These are phyloP conservation scores for Aspergillus vadensis DNA, from an alignment of 2,329 filamentous ascomycete genomes.

Conservation along the genomic window DNA sequence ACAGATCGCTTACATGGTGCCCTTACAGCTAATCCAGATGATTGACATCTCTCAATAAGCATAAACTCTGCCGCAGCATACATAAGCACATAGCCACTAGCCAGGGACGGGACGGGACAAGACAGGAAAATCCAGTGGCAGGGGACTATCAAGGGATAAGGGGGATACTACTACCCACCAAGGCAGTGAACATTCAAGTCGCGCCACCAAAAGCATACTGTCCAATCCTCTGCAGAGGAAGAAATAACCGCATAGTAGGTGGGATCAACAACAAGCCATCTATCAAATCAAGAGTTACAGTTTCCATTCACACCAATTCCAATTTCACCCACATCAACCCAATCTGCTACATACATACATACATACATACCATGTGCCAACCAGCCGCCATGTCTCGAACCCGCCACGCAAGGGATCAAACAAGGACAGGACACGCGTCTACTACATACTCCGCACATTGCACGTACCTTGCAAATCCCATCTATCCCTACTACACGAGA, in stretches of 20 bases:
- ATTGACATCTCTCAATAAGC: background rate
- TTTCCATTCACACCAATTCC: background rate
- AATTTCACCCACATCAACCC: background rate
- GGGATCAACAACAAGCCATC: too few species aligned
- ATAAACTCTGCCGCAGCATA: background rate
- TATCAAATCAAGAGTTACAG: background rate
- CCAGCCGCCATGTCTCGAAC: background rate
- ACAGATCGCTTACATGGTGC: too few species aligned
- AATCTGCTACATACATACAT: background rate
- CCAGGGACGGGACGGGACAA: too few species aligned
- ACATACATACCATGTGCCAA: background rate
- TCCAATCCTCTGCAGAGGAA: background rate
- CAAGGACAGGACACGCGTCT: background rate
- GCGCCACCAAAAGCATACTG: background rate
- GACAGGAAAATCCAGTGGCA: background rate
- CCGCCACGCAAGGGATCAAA: background rate
- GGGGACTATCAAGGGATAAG: slow-evolving; percentile 1
- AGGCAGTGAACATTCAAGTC: too few species aligned
- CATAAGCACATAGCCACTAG: background rate
- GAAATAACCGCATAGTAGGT: too few species aligned
- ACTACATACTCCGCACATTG: background rate
- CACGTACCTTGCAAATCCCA: background rate
- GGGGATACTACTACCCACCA: background rate
- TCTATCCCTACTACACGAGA: background rate
- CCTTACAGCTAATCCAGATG: background rate